phyloP scores from a whole-genome alignment of 352 stramenopile species.

The Phytophthora fragariaefolia region DNA sequence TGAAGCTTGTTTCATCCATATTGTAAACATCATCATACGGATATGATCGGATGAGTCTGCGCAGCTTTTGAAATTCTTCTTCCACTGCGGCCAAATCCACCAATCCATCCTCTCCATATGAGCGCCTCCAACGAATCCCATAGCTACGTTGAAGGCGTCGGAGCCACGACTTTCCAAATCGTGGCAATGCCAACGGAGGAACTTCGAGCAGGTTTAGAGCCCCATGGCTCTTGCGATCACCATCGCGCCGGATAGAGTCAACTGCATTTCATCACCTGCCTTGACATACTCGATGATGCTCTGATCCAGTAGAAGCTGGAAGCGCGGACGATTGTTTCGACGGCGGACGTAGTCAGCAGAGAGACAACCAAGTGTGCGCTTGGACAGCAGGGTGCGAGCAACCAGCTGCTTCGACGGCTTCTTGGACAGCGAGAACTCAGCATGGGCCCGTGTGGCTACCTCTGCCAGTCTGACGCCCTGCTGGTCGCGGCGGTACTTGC shows the following conservation, averaged over 20 bases:
- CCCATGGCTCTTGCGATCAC: neutral
- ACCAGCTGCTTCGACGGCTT: neutral
- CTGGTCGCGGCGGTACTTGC: neutral
- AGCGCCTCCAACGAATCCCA: neutral
- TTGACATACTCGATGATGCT: neutral
- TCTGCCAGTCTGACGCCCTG: neutral
- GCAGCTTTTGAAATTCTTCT: neutral
- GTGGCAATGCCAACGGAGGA: neutral
- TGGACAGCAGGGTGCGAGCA: neutral
- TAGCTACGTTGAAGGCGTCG: neutral
- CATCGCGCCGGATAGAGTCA: neutral
- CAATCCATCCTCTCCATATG: neutral
- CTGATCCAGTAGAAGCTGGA: neutral
- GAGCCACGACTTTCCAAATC: conserved; percentile 1
- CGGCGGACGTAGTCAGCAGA: neutral
- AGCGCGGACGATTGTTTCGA: neutral
- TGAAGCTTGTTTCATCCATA: neutral
- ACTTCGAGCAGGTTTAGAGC: neutral
- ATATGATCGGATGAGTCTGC: neutral
- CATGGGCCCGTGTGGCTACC: neutral
- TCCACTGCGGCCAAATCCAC: neutral
- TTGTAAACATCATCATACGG: neutral
- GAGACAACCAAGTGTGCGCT: neutral
- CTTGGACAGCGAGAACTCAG: neutral
- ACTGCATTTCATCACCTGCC: neutral